These are phyloP conservation scores for Blumeriella jaapii DNA, from an alignment of 2,329 filamentous ascomycete genomes.

Conservation along the genomic window DNA sequence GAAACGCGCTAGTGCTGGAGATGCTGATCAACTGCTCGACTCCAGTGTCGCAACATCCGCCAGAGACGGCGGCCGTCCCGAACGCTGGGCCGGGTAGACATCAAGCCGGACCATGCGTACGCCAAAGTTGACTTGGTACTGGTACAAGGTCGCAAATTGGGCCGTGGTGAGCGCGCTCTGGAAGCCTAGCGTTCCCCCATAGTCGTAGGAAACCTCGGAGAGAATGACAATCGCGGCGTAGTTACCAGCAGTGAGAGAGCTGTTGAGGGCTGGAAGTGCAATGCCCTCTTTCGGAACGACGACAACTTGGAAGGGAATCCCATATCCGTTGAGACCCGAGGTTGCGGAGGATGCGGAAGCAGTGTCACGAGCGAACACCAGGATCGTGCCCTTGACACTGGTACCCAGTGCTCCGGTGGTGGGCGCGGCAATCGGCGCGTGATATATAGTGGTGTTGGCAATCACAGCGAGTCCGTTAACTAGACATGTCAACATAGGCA, in stretches of 20 bases:
- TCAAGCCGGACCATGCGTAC: constrained; percentile 50
- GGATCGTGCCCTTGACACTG: constrained; percentile 33
- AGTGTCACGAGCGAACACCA: constrained; percentile 43
- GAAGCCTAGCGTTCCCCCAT: constrained; percentile 32
- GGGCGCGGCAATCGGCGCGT: constrained; percentile 3
- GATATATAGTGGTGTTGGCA: constrained; percentile 13
- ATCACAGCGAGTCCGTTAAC: constrained; percentile 11
- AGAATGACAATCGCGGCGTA: constrained; percentile 44
- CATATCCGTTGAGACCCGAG: constrained; percentile 46
- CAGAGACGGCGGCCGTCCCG: constrained; percentile 27
- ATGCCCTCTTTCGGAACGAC: constrained; percentile 42
- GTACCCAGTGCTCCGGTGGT: constrained; percentile 7
- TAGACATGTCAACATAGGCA: background rate
- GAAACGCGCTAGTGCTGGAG: constrained; percentile 41
- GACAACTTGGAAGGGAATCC: constrained; percentile 45
- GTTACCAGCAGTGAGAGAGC: constrained; percentile 36
- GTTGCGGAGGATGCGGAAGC: constrained; percentile 36
- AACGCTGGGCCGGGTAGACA: constrained; percentile 41
- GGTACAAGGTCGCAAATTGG: constrained; percentile 44
- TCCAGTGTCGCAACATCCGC: constrained; percentile 36
- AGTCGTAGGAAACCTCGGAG: constrained; percentile 31
- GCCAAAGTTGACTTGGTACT: constrained; percentile 45
- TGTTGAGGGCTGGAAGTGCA: constrained; percentile 40
- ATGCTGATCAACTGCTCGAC: constrained; percentile 42
- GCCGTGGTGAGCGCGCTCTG: constrained; percentile 34